Evolutionary conservation across 805 yeast genomes (phyloP), one percentile per base, ranked within the genome.

Genomic region (Ogataea sp.): DNA sequence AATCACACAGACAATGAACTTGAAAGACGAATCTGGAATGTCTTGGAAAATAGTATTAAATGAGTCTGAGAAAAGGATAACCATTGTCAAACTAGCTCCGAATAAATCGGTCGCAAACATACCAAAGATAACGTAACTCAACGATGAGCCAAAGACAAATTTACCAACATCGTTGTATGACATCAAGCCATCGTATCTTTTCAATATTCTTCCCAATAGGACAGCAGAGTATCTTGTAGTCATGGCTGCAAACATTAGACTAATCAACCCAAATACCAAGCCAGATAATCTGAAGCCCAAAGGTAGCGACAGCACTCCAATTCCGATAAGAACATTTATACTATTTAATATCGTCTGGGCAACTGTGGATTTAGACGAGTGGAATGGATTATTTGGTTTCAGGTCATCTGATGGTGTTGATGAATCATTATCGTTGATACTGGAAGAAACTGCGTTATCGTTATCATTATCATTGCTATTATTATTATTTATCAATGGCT

Each of bases 321-420:
- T 73, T 0, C 94, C 94, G 46, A 84, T 76, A 23, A 84, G 61
- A 0, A 83, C 83, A 53, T 84, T 84, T 36, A 83, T 78, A 1
- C 89, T 79, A 49, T 84, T 84, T 66, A 83, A 82, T 5, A 81
- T 63, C 0, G 94, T 83, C 54, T 83, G 94, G 1, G 83, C 76
- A 0, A 77, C 78, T 0, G 93, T 84, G 7, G 81, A 74, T 46
- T 59, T 68, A 7, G 64, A 65, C n/a, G n/a, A n/a, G n/a, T n/a
- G n/a, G n/a, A n/a, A n/a, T n/a, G n/a, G n/a, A n/a, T n/a, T n/a
- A n/a, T n/a, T n/a, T n/a, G n/a, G n/a, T n/a, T n/a, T n/a, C n/a
- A n/a, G n/a, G n/a, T n/a, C n/a, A 16, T 26, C 18, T 11, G 26
- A 23, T 23, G 26, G 17, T 20, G 4, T 14, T 16, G 5, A 15